Evolutionary conservation across 768 basidiomycete species (phyloP).

Genomic region (Tricholomella constricta): DNA sequence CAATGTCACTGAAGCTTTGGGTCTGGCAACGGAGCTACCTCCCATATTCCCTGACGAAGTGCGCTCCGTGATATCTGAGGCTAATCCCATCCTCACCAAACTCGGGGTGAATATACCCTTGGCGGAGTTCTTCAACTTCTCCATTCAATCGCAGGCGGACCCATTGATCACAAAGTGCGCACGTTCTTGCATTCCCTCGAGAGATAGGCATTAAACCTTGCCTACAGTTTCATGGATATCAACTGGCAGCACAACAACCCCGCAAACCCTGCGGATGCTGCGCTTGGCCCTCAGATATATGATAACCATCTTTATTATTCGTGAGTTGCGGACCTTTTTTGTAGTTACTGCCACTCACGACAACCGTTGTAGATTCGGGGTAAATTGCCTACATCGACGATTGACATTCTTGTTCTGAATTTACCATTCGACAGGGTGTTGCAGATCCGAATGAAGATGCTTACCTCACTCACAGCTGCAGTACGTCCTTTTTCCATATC

Average conservation of each 20-base stretch:
- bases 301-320: slow-evolving; percentile 82
- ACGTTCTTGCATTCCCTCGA: neutral
- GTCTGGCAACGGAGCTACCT: slow-evolving; percentile 9
- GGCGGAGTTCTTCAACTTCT: slow-evolving; percentile 19
- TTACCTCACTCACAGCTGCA: slow-evolving; percentile 70
- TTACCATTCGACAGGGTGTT: slow-evolving; percentile 54
- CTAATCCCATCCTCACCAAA: slow-evolving; percentile 38
- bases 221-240: slow-evolving; percentile 73
- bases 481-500: slow-evolving; percentile 37
- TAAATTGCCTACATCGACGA: slow-evolving; percentile 28
- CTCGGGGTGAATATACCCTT: slow-evolving; percentile 29
- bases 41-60: slow-evolving; percentile 29
- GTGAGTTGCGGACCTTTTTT: slow-evolving; percentile 36
- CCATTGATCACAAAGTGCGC: slow-evolving; percentile 40
- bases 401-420: slow-evolving; percentile 1
- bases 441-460: slow-evolving; percentile 64
- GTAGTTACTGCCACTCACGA: slow-evolving; percentile 1
- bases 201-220: slow-evolving; percentile 2
- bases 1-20: slow-evolving; percentile 31
- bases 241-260: slow-evolving; percentile 75
- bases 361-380: slow-evolving; percentile 51
- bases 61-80: slow-evolving; percentile 32
- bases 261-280: slow-evolving; percentile 69
- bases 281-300: slow-evolving; percentile 69
- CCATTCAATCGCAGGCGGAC: slow-evolving; percentile 12